Evolutionary conservation across 2,329 filamentous ascomycete species (phyloP).

Genomic region (Apiospora sp.): DNA sequence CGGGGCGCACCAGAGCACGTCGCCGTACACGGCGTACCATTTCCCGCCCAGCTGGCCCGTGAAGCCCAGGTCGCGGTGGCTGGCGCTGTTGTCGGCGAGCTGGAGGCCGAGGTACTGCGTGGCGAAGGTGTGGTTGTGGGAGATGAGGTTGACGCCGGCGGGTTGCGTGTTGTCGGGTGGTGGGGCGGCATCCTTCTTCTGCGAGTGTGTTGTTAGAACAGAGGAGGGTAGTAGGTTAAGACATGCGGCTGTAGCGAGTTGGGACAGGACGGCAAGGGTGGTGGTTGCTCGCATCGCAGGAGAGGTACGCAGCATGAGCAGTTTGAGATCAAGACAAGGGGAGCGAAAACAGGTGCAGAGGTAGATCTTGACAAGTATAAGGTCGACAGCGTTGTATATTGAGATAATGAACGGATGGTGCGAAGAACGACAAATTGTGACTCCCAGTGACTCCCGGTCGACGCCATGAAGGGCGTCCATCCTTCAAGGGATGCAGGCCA

Average conservation of each 20-base stretch:
- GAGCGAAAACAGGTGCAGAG: neutral
- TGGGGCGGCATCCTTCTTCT: neutral
- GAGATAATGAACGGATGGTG: neutral
- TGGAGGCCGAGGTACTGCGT: constrained; percentile 47
- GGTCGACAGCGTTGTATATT: neutral
- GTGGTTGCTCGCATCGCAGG: neutral
- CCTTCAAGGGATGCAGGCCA: neutral
- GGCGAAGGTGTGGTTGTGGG: constrained; percentile 29
- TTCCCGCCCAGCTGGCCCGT: constrained; percentile 44
- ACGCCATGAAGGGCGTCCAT: neutral
- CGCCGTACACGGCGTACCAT: constrained; percentile 50
- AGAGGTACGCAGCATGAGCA: neutral
- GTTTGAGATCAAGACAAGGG: neutral
- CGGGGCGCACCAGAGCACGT: constrained; percentile 46
- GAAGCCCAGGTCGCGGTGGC: constrained; percentile 48
- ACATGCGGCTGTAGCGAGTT: neutral
- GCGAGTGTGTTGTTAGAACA: neutral
- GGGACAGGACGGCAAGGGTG: neutral
- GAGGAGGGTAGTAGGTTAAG: too few relatives aligned
- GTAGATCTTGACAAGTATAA: neutral
- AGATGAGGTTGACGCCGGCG: constrained; percentile 46
- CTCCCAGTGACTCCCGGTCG: neutral
- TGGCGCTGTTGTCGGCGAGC: constrained; percentile 44
- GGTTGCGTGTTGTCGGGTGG: constrained; percentile 48
- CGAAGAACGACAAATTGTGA: neutral